A percentile compares a stretch with the other conserved stretches of the same genome.
Evolutionary conservation across 2,329 filamentous ascomycete species (phyloP).

Genomic region (Alternaria sp.): DNA sequence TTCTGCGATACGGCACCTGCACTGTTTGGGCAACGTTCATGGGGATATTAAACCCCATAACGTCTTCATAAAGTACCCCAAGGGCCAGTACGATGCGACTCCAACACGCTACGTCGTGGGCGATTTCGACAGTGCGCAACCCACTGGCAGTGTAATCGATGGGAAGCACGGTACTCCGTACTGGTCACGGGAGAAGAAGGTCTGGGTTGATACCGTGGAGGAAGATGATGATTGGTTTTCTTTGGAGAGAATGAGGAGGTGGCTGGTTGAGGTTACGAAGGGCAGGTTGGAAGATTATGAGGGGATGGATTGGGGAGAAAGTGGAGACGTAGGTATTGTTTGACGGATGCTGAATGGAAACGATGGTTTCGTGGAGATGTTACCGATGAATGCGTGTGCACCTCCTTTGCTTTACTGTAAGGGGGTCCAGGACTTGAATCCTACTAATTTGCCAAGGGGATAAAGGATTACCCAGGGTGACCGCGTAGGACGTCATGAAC

Average conservation of each 20-base stretch:
- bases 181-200: neutral
- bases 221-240: constrained; percentile 5
- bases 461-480: neutral
- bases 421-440: neutral
- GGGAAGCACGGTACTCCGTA: neutral
- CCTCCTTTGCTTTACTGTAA: neutral
- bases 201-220: neutral
- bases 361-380: neutral
- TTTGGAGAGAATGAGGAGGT: constrained; percentile 1
- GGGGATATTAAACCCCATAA: neutral
- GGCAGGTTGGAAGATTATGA: neutral
- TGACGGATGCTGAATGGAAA: neutral
- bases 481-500: neutral
- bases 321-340: neutral
- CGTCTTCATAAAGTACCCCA: neutral
- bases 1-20: neutral
- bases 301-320: neutral
- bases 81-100: neutral
- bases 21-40: neutral
- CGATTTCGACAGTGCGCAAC: constrained; percentile 5
- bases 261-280: neutral
- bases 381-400: neutral
- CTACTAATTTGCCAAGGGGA: neutral
- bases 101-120: neutral
- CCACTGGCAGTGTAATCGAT: neutral